Percentiles rank a stretch among this genome's conserved stretches.
These are phyloP conservation scores for Chalciporus sphaerocephalus DNA, from an alignment of 768 basidiomycete species.

Conservation along the genomic window DNA sequence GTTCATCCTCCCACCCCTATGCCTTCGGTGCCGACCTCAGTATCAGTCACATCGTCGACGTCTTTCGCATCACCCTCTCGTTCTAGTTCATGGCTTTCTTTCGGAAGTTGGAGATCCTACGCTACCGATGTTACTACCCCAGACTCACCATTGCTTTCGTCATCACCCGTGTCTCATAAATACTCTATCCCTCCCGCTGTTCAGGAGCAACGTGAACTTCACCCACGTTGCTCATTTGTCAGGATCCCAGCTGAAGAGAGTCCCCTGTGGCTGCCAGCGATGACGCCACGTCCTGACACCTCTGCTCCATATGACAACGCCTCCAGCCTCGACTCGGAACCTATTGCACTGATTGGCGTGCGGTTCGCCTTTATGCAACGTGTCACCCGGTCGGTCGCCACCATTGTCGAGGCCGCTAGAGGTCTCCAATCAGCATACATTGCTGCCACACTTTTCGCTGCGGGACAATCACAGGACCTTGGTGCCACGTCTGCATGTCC, in stretches of 20 bases:
- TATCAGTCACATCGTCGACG: conserved; percentile 21
- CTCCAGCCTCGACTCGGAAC: not conserved
- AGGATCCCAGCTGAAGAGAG: conserved; percentile 36
- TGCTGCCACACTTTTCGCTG: conserved; percentile 47
- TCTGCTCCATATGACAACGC: conserved; percentile 16
- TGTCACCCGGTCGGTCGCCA: conserved; percentile 36
- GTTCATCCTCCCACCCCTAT: conserved; percentile 14
- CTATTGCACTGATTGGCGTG: conserved; percentile 4
- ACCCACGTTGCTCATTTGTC: conserved; percentile 33
- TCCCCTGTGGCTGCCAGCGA: conserved; percentile 29
- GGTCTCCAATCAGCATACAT: conserved; percentile 58
- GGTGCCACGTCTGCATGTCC: conserved; percentile 17
- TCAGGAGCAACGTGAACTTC: conserved; percentile 33
- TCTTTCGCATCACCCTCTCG: conserved; percentile 32
- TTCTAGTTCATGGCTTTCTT: conserved; percentile 41
- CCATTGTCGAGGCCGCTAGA: conserved; percentile 49
- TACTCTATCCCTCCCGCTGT: conserved; percentile 29
- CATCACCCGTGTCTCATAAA: conserved; percentile 27
- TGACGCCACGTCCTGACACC: conserved; percentile 12
- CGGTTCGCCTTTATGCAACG: conserved; percentile 20
- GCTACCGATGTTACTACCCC: conserved; percentile 33
- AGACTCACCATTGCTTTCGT: conserved; percentile 30
- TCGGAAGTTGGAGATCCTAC: conserved; percentile 39
- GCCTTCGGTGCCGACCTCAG: conserved; percentile 19
- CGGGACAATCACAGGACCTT: conserved; percentile 27